Evolutionary conservation across 78 protist species (phyloP).

Genomic region (Pigoraptor vietnamica): DNA sequence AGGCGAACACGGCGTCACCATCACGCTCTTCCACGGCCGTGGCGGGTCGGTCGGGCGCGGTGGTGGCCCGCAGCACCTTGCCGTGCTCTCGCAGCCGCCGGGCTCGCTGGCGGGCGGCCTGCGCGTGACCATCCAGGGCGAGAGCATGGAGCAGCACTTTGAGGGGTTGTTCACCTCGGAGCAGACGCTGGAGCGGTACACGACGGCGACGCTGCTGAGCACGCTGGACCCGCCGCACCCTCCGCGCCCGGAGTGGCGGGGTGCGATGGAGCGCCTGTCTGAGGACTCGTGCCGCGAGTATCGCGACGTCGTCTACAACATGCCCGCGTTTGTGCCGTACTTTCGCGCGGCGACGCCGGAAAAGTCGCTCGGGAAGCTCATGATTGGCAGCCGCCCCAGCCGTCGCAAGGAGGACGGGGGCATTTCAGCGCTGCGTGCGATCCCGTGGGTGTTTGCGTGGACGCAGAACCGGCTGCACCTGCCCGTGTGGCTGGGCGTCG

Average conservation of each 20-base stretch:
- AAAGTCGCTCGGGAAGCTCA: slow-evolving; percentile 33
- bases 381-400: slow-evolving; percentile 60
- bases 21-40: slow-evolving; percentile 70
- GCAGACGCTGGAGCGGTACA: slow-evolving; percentile 48
- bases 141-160: slow-evolving; percentile 50
- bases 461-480: slow-evolving; percentile 60
- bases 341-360: slow-evolving; percentile 61
- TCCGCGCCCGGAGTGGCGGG: slow-evolving; percentile 45
- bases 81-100: slow-evolving; percentile 66
- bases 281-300: slow-evolving; percentile 37
- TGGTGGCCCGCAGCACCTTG: slow-evolving; percentile 59
- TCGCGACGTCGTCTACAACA: slow-evolving; percentile 36
- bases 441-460: slow-evolving; percentile 71
- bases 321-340: slow-evolving; percentile 54
- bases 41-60: slow-evolving; percentile 65
- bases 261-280: slow-evolving; percentile 44
- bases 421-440: slow-evolving; percentile 52
- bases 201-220: slow-evolving; percentile 53
- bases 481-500: slow-evolving; percentile 74
- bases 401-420: slow-evolving; percentile 19
- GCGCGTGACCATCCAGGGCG: slow-evolving; percentile 76
- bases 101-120: slow-evolving; percentile 37
- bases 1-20: slow-evolving; percentile 14
- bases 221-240: slow-evolving; percentile 48
- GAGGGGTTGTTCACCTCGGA: slow-evolving; percentile 17